Evolutionary conservation across 495 filamentous ascomycete genomes (phyloP), one percentile per base, ranked within the genome.

Genomic region (Talaromyces proteolyticus): DNA sequence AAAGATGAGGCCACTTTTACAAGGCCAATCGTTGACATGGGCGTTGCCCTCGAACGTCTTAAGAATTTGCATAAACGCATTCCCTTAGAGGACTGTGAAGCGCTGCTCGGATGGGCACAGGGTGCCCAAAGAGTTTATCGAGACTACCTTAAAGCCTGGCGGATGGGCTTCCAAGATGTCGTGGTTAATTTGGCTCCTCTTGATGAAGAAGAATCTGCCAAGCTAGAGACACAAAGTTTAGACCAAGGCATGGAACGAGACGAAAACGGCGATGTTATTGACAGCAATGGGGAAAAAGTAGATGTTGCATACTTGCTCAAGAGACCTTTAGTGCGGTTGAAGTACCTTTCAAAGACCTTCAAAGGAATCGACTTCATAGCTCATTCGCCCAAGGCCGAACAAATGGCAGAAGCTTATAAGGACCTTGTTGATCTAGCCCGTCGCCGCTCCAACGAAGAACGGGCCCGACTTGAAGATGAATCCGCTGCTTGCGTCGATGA

Each of bases 281-380:
- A 86, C 41, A 78, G 78, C 29, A 77, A 93, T 48, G 92, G 91
- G 0, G 90, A 95, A 62, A 85, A 87, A 44, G 93, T 95, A 42
- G 92, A 97, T 69, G 93, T 99, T 49, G 93, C 91, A 10, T 95
- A 89, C 61, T 69, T 99, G 17, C 73, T 97, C 37, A 96, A 95
- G 64, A 75, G 91, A 44, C 93, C 93, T 3, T 69, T 97, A 37
- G 86, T 95, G 12, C 79, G 93, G 44, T 66, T 96, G 47, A 97
- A 96, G 63, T 87, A 91, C 65, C 79, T 97, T 47, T 75, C 84
- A 20, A 95, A 89, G 63, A 87, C 87, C 25, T 80, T 94, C 58
- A 90, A 88, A 69, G 86, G 78, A 16, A 75, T 82, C 47, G 77
- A 76, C 50, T 65, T 68, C 42, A 58, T 85, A 8, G 66, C 76